These are phyloP conservation scores for Leccinum truebloodii DNA, from an alignment of 768 basidiomycete species.

Conservation along the genomic window DNA sequence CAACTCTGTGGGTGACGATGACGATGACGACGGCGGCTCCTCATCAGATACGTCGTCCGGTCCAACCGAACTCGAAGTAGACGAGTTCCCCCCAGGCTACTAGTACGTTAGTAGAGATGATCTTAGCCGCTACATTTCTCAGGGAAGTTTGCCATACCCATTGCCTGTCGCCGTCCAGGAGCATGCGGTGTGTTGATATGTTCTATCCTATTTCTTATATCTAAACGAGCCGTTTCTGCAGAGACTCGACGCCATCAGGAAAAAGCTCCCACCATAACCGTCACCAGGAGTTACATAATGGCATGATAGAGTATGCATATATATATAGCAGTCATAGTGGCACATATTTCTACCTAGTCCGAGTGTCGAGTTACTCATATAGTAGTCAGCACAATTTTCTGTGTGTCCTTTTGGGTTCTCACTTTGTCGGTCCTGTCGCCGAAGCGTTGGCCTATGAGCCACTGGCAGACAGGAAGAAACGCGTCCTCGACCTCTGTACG, in stretches of 20 bases:
- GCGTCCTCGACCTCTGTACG: slow-evolving; percentile 71
- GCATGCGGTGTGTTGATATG: slow-evolving; percentile 51
- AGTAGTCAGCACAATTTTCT: slow-evolving; percentile 43
- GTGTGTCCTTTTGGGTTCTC: slow-evolving; percentile 49
- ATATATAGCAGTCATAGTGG: too few species aligned
- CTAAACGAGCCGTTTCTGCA: slow-evolving; percentile 26
- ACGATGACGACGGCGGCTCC: slow-evolving; percentile 35
- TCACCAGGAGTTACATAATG: too few species aligned
- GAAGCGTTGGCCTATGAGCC: slow-evolving; percentile 46
- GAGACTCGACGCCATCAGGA: slow-evolving; percentile 45
- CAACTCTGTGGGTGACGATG: slow-evolving; percentile 14
- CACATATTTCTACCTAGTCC: too few species aligned
- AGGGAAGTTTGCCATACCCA: slow-evolving; percentile 62
- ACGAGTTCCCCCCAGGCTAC: slow-evolving; percentile 62
- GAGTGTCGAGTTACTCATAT: too few species aligned
- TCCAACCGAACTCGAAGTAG: slow-evolving; percentile 46
- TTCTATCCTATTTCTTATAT: neutral
- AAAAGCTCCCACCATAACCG: too few species aligned
- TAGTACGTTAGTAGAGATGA: too few species aligned
- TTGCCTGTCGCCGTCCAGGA: slow-evolving; percentile 73
- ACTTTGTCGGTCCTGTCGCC: slow-evolving; percentile 61
- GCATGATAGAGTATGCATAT: too few species aligned
- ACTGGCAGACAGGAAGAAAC: slow-evolving; percentile 39
- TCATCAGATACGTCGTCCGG: slow-evolving; percentile 47
- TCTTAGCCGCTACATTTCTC: slow-evolving; percentile 52